phyloP scores from a whole-genome alignment of 345 rosid genomes.

The Lepidium didymum region DNA sequence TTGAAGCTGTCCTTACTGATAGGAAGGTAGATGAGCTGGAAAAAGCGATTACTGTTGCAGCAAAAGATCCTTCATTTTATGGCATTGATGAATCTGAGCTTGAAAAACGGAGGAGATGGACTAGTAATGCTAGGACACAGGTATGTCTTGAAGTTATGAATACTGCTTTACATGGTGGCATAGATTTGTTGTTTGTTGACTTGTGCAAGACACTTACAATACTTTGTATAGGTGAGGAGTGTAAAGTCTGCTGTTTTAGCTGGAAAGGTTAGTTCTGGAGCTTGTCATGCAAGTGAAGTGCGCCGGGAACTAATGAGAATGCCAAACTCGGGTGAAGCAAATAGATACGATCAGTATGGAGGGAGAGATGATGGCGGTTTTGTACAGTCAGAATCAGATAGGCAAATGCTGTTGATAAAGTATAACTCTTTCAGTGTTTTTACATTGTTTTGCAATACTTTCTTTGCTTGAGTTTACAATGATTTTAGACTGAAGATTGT shows the following conservation, averaged over 20 bases:
- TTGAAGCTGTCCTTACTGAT: conserved; percentile 52
- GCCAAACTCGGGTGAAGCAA: conserved; percentile 54
- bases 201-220: conserved; percentile 17
- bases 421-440: conserved; percentile 27
- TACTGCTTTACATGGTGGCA: not conserved
- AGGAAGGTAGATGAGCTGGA: conserved; percentile 98
- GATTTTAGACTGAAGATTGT: not conserved
- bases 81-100: conserved; percentile 84
- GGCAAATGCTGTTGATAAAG: conserved; percentile 91
- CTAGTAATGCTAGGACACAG: conserved; percentile 71
- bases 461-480: not conserved
- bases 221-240: conserved; percentile 52
- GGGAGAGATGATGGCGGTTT: conserved; percentile 61
- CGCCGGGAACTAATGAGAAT: conserved; percentile 80
- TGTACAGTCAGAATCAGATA: conserved; percentile 87
- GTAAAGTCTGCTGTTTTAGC: conserved; percentile 64
- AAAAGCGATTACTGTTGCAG: conserved; percentile 82
- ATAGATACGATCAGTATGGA: conserved; percentile 49
- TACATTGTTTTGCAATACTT: not conserved
- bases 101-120: conserved; percentile 91
- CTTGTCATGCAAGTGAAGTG: conserved; percentile 47
- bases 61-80: conserved; percentile 81
- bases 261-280: conserved; percentile 53
- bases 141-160: conserved; percentile 28
- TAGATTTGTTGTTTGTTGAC: not conserved